Conservation (phyloP, 2,329 filamentous ascomycete genomes). For the Atkinsonella texensis region DNA sequence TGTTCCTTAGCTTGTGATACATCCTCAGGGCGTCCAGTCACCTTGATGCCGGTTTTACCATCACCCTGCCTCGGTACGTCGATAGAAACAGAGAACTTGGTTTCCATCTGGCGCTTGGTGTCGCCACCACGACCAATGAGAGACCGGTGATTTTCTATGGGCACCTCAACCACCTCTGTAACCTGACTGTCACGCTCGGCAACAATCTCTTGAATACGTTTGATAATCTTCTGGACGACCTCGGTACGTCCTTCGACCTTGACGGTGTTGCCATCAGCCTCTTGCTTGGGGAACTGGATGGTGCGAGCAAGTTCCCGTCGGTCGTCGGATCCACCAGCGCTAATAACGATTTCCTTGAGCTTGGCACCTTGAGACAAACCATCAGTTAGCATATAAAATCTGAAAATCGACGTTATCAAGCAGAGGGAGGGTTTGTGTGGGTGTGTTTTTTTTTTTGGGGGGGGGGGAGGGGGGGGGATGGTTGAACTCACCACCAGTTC, state of each 20-base stretch:
- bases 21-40: slow-evolving; percentile 65
- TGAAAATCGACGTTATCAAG: not conserved
- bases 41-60: slow-evolving; percentile 72
- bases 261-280: slow-evolving; percentile 70
- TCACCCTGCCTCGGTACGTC: slow-evolving; percentile 88
- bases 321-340: slow-evolving; percentile 83
- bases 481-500: slow-evolving; percentile 61
- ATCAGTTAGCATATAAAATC: slow-evolving; percentile 5
- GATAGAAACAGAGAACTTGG: slow-evolving; percentile 72
- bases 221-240: slow-evolving; percentile 80
- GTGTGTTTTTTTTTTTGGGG: too few species aligned
- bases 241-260: slow-evolving; percentile 75
- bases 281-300: slow-evolving; percentile 88
- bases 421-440: not conserved
- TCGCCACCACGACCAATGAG: slow-evolving; percentile 90
- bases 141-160: slow-evolving; percentile 77
- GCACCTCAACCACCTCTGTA: slow-evolving; percentile 67
- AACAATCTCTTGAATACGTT: slow-evolving; percentile 70
- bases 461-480: too few species aligned
- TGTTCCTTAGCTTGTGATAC: slow-evolving; percentile 82
- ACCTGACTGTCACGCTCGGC: slow-evolving; percentile 74
- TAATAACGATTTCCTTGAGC: slow-evolving; percentile 73
- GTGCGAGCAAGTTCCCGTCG: slow-evolving; percentile 73
- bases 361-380: slow-evolving; percentile 50
- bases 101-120: slow-evolving; percentile 71